phyloP scores from a whole-genome alignment of 192 early-diverging fungal genomes.

The Backusella tuberculispora region DNA sequence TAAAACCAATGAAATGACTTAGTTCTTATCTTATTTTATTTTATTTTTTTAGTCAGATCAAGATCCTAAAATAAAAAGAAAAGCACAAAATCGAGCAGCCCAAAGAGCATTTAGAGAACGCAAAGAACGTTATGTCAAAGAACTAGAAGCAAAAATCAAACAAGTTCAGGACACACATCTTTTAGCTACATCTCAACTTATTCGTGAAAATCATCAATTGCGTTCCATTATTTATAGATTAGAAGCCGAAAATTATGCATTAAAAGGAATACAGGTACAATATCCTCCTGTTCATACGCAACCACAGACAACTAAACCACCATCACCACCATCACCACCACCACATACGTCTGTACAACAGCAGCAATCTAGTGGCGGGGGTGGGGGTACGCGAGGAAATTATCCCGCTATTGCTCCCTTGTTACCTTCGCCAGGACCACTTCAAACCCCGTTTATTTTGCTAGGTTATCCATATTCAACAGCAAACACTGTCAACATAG shows the following conservation, averaged over 20 bases:
- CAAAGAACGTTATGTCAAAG: slow-evolving; percentile 82
- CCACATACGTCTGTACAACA: background rate
- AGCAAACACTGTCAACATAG: background rate
- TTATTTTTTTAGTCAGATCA: slow-evolving; percentile 26
- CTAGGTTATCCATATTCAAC: slow-evolving; percentile 3
- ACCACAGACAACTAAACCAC: background rate
- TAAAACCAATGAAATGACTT: background rate
- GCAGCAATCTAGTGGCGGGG: background rate
- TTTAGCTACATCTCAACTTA: slow-evolving; percentile 47
- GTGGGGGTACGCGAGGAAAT: background rate
- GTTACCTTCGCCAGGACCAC: slow-evolving; percentile 1
- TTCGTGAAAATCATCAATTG: slow-evolving; percentile 56
- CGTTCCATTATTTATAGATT: slow-evolving; percentile 55
- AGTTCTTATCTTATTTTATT: background rate
- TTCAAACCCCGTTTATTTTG: slow-evolving; percentile 10
- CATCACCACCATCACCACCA: slow-evolving; percentile 4
- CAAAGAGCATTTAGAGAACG: slow-evolving; percentile 66
- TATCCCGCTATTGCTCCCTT: slow-evolving; percentile 15
- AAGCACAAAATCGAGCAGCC: slow-evolving; percentile 44
- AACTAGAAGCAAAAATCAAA: slow-evolving; percentile 77
- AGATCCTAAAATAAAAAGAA: slow-evolving; percentile 43
- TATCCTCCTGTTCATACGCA: background rate
- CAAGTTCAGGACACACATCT: slow-evolving; percentile 62
- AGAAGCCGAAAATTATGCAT: slow-evolving; percentile 57
- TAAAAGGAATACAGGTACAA: slow-evolving; percentile 45